Evolutionary conservation across 164 flowering plant genomes (phyloP).

Genomic region (Aristolochia contorta): DNA sequence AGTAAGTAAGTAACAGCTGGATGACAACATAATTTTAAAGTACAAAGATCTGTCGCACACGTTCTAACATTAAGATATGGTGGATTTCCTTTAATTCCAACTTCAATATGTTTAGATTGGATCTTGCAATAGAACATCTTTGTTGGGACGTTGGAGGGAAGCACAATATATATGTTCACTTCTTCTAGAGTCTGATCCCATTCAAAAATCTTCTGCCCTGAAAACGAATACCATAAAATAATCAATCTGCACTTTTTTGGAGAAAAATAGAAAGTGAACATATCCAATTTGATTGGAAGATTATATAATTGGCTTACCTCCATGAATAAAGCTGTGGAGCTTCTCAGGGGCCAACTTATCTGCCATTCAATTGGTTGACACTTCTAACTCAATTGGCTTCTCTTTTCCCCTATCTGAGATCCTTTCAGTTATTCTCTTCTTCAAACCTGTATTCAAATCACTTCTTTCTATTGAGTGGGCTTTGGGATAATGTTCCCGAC

Average conservation of each 20-base stretch:
- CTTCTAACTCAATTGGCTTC: too few species aligned
- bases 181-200: constrained; percentile 86
- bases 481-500: too few species aligned
- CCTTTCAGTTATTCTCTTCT: too few species aligned
- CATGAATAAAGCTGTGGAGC: constrained; percentile 57
- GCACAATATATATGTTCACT: constrained; percentile 41
- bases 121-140: constrained; percentile 75
- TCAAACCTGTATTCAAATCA: too few species aligned
- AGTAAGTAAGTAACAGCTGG: constrained; percentile 28
- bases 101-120: constrained; percentile 68
- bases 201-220: constrained; percentile 83
- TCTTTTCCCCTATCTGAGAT: too few species aligned
- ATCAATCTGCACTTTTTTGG: not conserved
- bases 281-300: not conserved
- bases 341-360: constrained; percentile 89
- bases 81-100: constrained; percentile 88
- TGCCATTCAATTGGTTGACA: constrained; percentile 33
- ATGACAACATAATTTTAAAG: too few species aligned
- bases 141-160: constrained; percentile 66
- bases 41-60: too few species aligned
- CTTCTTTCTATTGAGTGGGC: too few species aligned
- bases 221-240: not conserved
- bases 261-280: too few species aligned
- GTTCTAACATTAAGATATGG: constrained; percentile 37
- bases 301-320: constrained; percentile 16